Conservation (phyloP, 2,329 filamentous ascomycete species). For the Sclerotinia trifoliorum region DNA sequence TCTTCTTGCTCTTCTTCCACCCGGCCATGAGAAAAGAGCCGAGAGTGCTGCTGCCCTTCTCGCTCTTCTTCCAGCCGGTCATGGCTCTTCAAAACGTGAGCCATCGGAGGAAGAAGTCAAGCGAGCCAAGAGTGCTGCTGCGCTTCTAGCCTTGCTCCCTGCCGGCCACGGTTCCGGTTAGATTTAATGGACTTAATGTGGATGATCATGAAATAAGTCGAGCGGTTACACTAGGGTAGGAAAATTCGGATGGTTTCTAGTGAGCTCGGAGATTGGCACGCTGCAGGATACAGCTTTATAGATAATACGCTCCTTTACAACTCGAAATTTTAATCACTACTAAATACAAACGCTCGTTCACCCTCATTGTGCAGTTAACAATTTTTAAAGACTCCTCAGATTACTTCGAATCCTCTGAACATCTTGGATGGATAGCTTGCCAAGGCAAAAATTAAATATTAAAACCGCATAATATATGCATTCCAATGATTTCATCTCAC, state of each 20-base stretch:
- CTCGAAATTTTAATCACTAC: background rate
- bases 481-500: background rate
- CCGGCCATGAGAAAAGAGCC: background rate
- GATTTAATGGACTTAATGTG: background rate
- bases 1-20: background rate
- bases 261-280: slow-evolving; percentile 7
- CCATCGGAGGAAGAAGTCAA: slow-evolving; percentile 7
- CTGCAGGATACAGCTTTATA: slow-evolving; percentile 11
- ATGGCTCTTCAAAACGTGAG: background rate
- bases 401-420: too few species aligned
- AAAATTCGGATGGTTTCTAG: background rate
- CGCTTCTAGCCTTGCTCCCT: background rate
- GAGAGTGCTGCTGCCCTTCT: background rate
- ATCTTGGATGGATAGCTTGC: background rate
- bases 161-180: slow-evolving; percentile 1
- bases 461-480: background rate
- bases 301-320: slow-evolving; percentile 7
- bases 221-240: background rate
- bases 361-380: background rate
- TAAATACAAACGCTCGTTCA: background rate
- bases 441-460: background rate
- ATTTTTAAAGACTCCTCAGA: too few species aligned
- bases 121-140: background rate
- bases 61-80: background rate
- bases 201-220: background rate